These are phyloP conservation scores for Fragaria iinumae DNA, from an alignment of 306 rosid species.

Conservation along the genomic window DNA sequence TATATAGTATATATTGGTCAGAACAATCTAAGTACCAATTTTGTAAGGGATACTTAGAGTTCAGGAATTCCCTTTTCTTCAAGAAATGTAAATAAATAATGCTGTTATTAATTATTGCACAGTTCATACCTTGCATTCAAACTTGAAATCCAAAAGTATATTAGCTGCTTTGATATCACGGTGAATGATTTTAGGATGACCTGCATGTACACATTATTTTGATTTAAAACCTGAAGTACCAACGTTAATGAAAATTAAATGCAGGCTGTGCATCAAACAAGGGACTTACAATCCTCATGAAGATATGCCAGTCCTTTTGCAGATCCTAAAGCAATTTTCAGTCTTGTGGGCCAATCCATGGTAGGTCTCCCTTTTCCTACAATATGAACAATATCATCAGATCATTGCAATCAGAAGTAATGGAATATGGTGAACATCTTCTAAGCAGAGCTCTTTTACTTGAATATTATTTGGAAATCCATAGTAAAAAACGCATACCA, in stretches of 20 bases:
- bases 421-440: not conserved
- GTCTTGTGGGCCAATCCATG: slow-evolving; percentile 89
- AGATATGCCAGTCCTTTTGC: slow-evolving; percentile 96
- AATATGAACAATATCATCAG: slow-evolving; percentile 30
- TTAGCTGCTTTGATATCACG: slow-evolving; percentile 93
- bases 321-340: slow-evolving; percentile 81
- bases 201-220: slow-evolving; percentile 37
- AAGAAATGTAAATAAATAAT: not conserved
- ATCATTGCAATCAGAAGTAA: slow-evolving; percentile 16
- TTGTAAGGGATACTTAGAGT: not conserved
- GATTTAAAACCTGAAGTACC: slow-evolving; percentile 13
- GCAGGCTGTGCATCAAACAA: not conserved
- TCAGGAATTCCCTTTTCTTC: not conserved
- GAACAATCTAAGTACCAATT: not conserved
- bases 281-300: slow-evolving; percentile 90
- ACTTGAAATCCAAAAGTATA: slow-evolving; percentile 86
- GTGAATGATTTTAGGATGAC: slow-evolving; percentile 97
- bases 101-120: not conserved
- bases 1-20: not conserved
- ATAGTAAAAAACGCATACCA: slow-evolving; percentile 41
- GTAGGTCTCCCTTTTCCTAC: slow-evolving; percentile 85
- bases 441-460: not conserved
- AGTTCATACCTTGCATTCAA: slow-evolving; percentile 75
- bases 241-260: not conserved
- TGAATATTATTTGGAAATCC: not conserved